Evolutionary conservation across 805 yeast species (phyloP).

Genomic region (Ogataea wickerhamii): DNA sequence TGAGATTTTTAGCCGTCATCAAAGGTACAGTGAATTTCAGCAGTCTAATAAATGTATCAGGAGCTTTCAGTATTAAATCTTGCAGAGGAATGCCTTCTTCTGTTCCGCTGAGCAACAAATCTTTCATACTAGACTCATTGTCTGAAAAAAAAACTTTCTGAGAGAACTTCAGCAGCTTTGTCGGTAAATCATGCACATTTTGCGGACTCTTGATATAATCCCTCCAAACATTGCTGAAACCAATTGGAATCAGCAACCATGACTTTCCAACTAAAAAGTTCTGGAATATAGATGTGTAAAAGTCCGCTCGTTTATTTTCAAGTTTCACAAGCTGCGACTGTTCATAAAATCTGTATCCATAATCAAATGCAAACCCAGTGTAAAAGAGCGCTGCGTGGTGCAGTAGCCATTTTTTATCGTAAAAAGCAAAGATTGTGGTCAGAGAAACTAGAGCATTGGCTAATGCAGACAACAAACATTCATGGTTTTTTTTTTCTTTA

Average conservation of each 20-base stretch:
- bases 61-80: neutral
- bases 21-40: conserved; percentile 3
- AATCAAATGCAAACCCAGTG: conserved; percentile 5
- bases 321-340: conserved; percentile 3
- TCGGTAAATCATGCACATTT: conserved; percentile 4
- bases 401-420: conserved; percentile 3
- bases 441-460: neutral
- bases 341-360: conserved; percentile 3
- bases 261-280: neutral
- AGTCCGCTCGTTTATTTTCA: neutral
- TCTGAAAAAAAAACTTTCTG: conserved; percentile 1
- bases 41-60: conserved; percentile 1
- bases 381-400: conserved; percentile 4
- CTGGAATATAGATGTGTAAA: neutral
- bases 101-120: neutral
- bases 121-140: neutral
- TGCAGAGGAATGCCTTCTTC: neutral
- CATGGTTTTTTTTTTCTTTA: neutral
- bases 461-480: neutral
- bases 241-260: conserved; percentile 3
- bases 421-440: neutral
- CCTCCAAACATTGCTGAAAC: conserved; percentile 4
- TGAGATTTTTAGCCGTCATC: conserved; percentile 5
- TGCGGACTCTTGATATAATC: neutral
- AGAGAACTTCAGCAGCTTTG: conserved; percentile 1